Percentiles rank a stretch among this genome's conserved stretches.
Evolutionary conservation across 768 basidiomycete species (phyloP).

Genomic region (Boletus sp.): DNA sequence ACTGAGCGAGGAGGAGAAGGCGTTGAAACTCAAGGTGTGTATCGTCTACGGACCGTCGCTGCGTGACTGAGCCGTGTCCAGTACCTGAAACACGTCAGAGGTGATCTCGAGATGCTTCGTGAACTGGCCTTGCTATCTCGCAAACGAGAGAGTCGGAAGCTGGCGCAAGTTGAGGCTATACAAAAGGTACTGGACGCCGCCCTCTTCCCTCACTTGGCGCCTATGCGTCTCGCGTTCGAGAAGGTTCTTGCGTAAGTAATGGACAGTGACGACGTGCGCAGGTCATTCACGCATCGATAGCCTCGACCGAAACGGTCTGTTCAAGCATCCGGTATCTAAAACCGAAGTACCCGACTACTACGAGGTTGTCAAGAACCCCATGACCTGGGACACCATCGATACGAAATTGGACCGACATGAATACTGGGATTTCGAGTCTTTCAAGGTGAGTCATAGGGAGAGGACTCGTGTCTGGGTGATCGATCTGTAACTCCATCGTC

Average conservation of each 20-base stretch:
- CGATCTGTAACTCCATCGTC: not conserved
- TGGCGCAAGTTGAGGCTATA: conserved; percentile 62
- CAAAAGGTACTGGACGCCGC: conserved; percentile 60
- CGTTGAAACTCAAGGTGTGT: conserved; percentile 76
- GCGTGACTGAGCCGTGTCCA: conserved; percentile 19
- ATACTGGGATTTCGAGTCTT: conserved; percentile 75
- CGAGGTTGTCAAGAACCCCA: conserved; percentile 79
- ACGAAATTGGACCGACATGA: conserved; percentile 76
- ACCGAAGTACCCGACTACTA: conserved; percentile 88
- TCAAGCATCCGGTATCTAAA: conserved; percentile 80
- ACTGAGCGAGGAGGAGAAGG: conserved; percentile 81
- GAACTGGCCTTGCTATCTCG: conserved; percentile 63
- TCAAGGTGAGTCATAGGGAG: conserved; percentile 50
- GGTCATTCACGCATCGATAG: conserved; percentile 39
- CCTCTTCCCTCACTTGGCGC: conserved; percentile 65
- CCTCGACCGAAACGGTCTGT: conserved; percentile 69
- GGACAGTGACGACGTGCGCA: not conserved
- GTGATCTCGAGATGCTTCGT: conserved; percentile 75
- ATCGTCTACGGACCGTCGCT: not conserved
- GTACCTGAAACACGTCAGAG: conserved; percentile 62
- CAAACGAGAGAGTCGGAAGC: conserved; percentile 82
- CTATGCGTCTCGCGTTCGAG: conserved; percentile 64
- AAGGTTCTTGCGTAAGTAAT: conserved; percentile 63
- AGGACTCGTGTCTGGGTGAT: not conserved
- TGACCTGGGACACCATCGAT: conserved; percentile 86